A percentile compares a stretch with the other conserved stretches of the same genome.
phyloP scores from a whole-genome alignment of 2,329 filamentous ascomycete genomes.

The Trichoderma atroviride region DNA sequence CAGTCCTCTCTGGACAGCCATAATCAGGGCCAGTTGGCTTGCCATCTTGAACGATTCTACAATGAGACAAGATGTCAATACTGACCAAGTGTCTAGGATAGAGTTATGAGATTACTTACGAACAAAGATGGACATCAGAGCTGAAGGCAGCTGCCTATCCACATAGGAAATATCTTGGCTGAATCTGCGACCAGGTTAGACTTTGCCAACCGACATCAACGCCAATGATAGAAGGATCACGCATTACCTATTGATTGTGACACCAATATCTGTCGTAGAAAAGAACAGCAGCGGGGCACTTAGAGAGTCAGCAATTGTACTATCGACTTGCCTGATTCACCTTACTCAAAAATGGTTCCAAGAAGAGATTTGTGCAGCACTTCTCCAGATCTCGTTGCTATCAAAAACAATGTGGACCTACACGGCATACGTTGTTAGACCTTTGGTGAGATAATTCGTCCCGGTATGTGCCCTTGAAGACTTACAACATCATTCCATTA shows the following conservation, averaged over 20 bases:
- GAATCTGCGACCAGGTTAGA: constrained; percentile 36
- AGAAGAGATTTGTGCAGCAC: constrained; percentile 31
- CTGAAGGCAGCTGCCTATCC: constrained; percentile 42
- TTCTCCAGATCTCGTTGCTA: constrained; percentile 44
- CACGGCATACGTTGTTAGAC: not conserved
- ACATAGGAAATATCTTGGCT: constrained; percentile 46
- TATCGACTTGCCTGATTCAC: not conserved
- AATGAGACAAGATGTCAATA: not conserved
- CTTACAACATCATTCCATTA: constrained; percentile 36
- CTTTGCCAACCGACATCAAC: not conserved
- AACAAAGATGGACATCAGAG: constrained; percentile 36
- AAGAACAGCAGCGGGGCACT: constrained; percentile 47
- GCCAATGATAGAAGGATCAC: too few relatives aligned
- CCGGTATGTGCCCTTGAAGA: not conserved
- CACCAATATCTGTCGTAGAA: constrained; percentile 43
- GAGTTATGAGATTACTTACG: constrained; percentile 25
- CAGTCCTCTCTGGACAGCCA: constrained; percentile 48
- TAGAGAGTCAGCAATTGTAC: not conserved
- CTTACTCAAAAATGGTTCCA: constrained; percentile 23
- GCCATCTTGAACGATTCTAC: constrained; percentile 43
- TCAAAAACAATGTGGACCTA: constrained; percentile 39
- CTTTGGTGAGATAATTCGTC: too few relatives aligned
- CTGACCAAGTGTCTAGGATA: too few relatives aligned
- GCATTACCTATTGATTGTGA: constrained; percentile 41
- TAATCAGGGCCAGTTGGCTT: constrained; percentile 50